A percentile compares a stretch with the other conserved stretches of the same genome.
These are phyloP conservation scores for Silene uniflora DNA, from an alignment of 148 eudicot genomes.

Conservation along the genomic window DNA sequence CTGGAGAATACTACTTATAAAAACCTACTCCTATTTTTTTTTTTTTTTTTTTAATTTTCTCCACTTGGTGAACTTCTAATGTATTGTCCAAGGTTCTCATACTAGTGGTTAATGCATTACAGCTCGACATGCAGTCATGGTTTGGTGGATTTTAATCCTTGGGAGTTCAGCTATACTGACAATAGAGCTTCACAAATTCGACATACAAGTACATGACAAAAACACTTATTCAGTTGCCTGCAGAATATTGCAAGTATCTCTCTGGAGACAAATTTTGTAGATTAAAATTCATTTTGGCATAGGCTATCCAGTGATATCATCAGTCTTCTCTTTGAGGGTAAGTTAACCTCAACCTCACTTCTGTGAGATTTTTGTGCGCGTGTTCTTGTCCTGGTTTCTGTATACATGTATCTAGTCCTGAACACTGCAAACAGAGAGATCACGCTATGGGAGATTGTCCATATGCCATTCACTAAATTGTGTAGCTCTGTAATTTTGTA, in stretches of 20 bases:
- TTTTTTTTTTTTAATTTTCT: no score
- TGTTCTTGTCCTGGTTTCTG: background rate
- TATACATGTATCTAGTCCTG: conserved; percentile 12
- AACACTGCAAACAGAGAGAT: background rate
- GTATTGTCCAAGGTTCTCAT: background rate
- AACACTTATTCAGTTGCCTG: background rate
- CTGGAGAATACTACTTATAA: no score
- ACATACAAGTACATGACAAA: conserved; percentile 13
- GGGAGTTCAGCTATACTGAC: conserved; percentile 12
- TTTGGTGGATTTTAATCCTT: conserved; percentile 5
- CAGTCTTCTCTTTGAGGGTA: background rate
- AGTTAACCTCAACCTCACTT: background rate
- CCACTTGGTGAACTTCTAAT: background rate
- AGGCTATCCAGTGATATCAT: conserved; percentile 10
- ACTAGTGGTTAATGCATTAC: conserved; percentile 5
- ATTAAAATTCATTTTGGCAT: background rate
- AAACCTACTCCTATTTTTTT: no score
- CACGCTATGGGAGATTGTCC: background rate
- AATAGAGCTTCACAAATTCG: conserved; percentile 15
- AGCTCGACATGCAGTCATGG: conserved; percentile 9
- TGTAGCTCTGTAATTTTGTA: background rate
- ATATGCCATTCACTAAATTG: background rate
- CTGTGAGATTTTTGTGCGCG: background rate
- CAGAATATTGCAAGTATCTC: background rate
- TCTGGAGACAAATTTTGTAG: conserved; percentile 9